These are phyloP conservation scores for Aeminium ludgeri DNA, from an alignment of 495 filamentous ascomycete species.

Conservation along the genomic window DNA sequence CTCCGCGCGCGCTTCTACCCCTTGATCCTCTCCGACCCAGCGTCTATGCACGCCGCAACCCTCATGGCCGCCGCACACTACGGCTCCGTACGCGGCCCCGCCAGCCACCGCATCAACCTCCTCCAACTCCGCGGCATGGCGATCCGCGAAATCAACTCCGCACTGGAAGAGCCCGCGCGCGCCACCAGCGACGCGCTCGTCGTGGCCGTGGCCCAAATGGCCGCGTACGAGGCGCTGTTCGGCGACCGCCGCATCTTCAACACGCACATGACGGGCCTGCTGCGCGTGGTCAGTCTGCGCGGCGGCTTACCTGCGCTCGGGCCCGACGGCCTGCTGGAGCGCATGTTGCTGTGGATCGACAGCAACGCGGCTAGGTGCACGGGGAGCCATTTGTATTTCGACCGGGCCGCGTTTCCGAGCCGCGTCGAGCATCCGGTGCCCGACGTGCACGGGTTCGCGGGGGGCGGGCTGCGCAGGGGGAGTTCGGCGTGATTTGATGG, in stretches of 20 bases:
- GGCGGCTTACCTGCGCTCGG: conserved; percentile 11
- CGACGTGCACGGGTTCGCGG: conserved; percentile 1
- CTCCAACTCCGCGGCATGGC: conserved; percentile 12
- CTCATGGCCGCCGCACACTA: conserved; percentile 30
- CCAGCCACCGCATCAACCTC: conserved; percentile 7
- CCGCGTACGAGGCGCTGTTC: conserved; percentile 14
- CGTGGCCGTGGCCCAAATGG: conserved; percentile 12
- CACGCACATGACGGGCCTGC: conserved; percentile 17
- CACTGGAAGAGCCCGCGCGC: conserved; percentile 6
- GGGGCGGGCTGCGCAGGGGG: not conserved
- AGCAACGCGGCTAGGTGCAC: conserved; percentile 6
- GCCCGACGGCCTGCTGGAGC: conserved; percentile 14
- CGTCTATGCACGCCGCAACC: conserved; percentile 30
- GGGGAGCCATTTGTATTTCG: conserved; percentile 9
- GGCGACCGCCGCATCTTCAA: conserved; percentile 12
- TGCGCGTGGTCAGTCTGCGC: conserved; percentile 11
- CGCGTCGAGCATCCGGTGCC: conserved; percentile 5
- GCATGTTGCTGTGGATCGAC: conserved; percentile 15
- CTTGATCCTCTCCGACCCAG: conserved; percentile 27
- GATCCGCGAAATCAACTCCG: conserved; percentile 13
- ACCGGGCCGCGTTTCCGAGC: conserved; percentile 8
- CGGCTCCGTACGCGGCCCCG: conserved; percentile 16
- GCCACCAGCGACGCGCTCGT: conserved; percentile 11
- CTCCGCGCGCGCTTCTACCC: conserved; percentile 33
- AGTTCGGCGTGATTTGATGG: not conserved